Base-by-base conservation (phyloP, 345 rosid genomes). In the Cardamine chenopodiifolia region DNA sequence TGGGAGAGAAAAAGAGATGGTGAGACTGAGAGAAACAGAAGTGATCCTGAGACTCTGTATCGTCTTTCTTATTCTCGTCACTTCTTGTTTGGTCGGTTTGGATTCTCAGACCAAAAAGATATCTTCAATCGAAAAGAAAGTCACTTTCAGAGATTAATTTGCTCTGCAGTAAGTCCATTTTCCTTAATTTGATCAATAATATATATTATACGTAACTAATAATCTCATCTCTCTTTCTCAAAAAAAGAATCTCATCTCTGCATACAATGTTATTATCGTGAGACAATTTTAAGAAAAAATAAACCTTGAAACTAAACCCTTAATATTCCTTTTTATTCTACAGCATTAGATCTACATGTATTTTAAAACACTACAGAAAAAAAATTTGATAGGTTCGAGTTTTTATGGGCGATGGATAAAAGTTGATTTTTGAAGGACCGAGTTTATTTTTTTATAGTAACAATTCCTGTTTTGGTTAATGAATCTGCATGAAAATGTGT, bases 61-160 rank as follows among this genome's bases (percentile, higher is more conserved):
- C 2, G 70, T 72, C 18, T 34, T 82, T 73, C 5, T 84, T 25
- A 74, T 86, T 52, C 73, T 81, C 18, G 35, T 74, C 25, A 68
- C 83, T 19, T 83, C 81, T 17, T 81, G 81, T 45, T 56, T 86
- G 61, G 72, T 82, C 7, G 87, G 86, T 26, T 69, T 77, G n/a
- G 84, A 80, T 79, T 53, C 85, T 4, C 86, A 90, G 70, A 78
- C 88, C 34, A 78, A 84, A 80, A 20, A 49, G 10, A 40, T 90
- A n/a, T 63, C 78, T 23, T 76, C 31, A 71, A 53, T 78, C 9
- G 68, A 76, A n/a, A 81, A 69, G 74, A 73, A 25, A 62, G 89
- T 79, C 75, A 83, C 81, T 56, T 88, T 68, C 86, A 86, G 66
- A 77, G 71, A 80, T 25, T 75, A 88, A 68, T 25, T 62, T 13